Percentiles rank a stretch among this genome's conserved stretches.
These are phyloP conservation scores for Talaromyces trachyspermus DNA, from an alignment of 495 filamentous ascomycete species.

Conservation along the genomic window DNA sequence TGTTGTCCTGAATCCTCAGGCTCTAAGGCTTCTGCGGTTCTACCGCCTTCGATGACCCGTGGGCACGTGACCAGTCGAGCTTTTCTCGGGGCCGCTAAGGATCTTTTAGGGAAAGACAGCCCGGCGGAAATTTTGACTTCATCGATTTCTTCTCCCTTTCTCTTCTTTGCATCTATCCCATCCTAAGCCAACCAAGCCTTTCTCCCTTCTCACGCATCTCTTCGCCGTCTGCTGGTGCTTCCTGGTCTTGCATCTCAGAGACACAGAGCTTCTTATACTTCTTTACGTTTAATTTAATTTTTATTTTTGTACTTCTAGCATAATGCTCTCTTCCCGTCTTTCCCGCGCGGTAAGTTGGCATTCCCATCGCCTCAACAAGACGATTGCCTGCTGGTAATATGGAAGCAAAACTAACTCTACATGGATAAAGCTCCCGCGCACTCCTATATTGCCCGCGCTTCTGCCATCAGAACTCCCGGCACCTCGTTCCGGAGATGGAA, in stretches of 20 bases:
- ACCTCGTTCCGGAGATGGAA: conserved; percentile 67
- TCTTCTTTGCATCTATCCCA: conserved; percentile 22
- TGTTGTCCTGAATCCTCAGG: not conserved
- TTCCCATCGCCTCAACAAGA: conserved; percentile 6
- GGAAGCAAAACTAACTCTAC: conserved; percentile 14
- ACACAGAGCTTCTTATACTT: conserved; percentile 3
- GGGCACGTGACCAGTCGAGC: conserved; percentile 2
- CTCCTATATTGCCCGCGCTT: conserved; percentile 40
- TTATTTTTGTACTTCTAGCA: conserved; percentile 23
- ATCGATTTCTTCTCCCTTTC: conserved; percentile 21
- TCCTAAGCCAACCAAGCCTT: conserved; percentile 16
- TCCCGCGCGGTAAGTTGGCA: conserved; percentile 62
- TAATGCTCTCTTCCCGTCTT: conserved; percentile 51
- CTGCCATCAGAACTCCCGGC: conserved; percentile 47
- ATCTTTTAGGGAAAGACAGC: conserved; percentile 3
- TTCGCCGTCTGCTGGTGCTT: conserved; percentile 15
- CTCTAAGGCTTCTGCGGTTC: conserved; percentile 14
- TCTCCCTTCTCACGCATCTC: conserved; percentile 24
- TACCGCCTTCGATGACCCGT: conserved; percentile 34
- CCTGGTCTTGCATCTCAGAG: conserved; percentile 9
- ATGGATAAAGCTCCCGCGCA: conserved; percentile 31
- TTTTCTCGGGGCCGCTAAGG: conserved; percentile 5
- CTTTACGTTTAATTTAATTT: conserved; percentile 4
- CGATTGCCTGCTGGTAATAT: no score
- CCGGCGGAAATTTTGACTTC: conserved; percentile 19